Evolutionary conservation across 140 eudicot genomes (phyloP), one percentile per base, ranked within the genome.

Genomic region (Bidens hawaiensis): DNA sequence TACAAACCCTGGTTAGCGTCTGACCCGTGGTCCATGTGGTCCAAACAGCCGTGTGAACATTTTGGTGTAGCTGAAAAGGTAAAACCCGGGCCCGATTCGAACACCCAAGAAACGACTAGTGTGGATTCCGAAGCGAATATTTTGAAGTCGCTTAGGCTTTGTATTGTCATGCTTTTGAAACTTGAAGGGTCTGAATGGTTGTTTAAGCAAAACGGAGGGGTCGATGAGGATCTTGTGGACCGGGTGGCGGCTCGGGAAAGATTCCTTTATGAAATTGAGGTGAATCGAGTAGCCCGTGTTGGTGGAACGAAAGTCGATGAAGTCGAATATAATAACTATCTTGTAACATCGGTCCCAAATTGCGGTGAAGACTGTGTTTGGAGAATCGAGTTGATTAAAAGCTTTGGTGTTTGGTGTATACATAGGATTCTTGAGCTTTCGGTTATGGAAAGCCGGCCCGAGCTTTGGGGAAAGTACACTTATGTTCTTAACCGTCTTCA

Each of bases 331-430:
- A 48, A 69, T 17, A 82, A 72, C 65, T 85, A 71, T 69, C 60
- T 69, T 49, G 78, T 79, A 6, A 74, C 83, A 9, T 85, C 96
- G 16, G 88, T 89, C 78, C 97, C 99, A 26, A 78, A 93, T 40
- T 93, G 99, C 48, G 99, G 96, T 6, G 96, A 93, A 65, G 94
- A 86, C 18, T 93, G 99, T 65, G 82, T 88, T 31, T 93, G 90
- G 86, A 79, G 81, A 60, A 61, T 67, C 6, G 96, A 88, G 53
- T 78, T 93, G 48, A 68, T 93, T 4, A 64, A 81, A 71, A 93
- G 99, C 82, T 93, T 88, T 31, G 99, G 99, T 7, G 96, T 93
- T 22, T 88, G 96, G 96, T 82, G 96, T 76, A 88, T 93, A 49
- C 99, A 69, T 18, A 78, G 99, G 71, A 73, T 93, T 68, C 87